Conservation (phyloP, 257 asterid species). For the Przewalskia tangutica region DNA sequence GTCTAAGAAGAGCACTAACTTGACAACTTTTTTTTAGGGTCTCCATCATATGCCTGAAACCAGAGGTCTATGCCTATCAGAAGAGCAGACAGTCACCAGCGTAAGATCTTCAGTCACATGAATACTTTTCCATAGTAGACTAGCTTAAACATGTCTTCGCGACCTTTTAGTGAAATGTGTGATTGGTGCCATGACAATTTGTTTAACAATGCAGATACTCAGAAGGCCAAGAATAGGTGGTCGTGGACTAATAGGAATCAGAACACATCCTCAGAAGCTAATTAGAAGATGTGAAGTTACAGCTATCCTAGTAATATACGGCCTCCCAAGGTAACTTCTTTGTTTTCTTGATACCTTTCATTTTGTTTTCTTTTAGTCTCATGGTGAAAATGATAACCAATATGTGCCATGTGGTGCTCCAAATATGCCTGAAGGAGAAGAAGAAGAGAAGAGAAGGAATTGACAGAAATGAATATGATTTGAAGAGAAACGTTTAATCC, state of each 20-base stretch:
- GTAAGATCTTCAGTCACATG: slow-evolving; percentile 33
- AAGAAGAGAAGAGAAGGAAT: not conserved
- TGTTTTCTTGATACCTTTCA: not conserved
- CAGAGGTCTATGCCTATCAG: slow-evolving; percentile 93
- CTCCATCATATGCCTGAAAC: slow-evolving; percentile 98
- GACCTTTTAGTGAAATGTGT: not conserved
- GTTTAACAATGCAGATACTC: slow-evolving; percentile 37
- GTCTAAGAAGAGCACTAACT: not conserved
- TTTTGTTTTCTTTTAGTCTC: not conserved
- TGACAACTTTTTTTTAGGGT: slow-evolving; percentile 35
- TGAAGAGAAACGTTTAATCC: no score
- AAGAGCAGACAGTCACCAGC: slow-evolving; percentile 92
- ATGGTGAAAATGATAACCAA: not conserved
- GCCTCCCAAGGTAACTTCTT: slow-evolving; percentile 85
- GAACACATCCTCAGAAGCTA: slow-evolving; percentile 82
- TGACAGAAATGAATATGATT: no score
- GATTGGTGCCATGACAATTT: not conserved
- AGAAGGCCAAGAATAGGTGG: slow-evolving; percentile 81
- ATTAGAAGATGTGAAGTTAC: slow-evolving; percentile 85
- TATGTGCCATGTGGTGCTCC: not conserved
- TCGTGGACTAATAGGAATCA: slow-evolving; percentile 61
- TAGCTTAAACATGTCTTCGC: not conserved
- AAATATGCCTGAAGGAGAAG: not conserved
- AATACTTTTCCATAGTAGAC: not conserved
- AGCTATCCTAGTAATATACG: slow-evolving; percentile 85